Evolutionary conservation across 2,329 filamentous ascomycete species (phyloP).

Genomic region (Ramularia endophylla): DNA sequence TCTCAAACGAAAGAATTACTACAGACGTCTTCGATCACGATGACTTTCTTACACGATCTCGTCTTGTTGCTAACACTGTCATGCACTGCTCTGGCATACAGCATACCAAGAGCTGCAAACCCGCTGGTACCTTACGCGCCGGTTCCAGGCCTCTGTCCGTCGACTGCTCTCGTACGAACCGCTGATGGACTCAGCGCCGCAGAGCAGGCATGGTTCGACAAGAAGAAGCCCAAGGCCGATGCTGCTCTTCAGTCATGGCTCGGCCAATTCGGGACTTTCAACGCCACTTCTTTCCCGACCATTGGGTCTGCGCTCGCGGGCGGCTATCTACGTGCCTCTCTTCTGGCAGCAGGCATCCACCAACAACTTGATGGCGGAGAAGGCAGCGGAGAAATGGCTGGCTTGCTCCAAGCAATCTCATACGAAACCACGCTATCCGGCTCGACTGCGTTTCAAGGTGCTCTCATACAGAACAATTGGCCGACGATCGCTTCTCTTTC

Average conservation of each 20-base stretch:
- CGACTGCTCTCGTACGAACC: background rate
- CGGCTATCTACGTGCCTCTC: constrained; percentile 35
- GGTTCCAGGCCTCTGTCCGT: background rate
- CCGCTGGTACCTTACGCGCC: background rate
- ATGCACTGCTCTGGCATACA: background rate
- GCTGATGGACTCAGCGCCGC: background rate
- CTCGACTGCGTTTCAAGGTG: constrained; percentile 38
- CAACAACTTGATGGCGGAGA: constrained; percentile 38
- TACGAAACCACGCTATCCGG: constrained; percentile 40
- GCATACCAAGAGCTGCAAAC: background rate
- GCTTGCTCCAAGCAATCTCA: constrained; percentile 38
- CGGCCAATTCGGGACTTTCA: constrained; percentile 28
- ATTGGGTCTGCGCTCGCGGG: constrained; percentile 37
- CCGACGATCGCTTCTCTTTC: constrained; percentile 34
- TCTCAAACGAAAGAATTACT: too few species aligned
- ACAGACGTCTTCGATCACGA: background rate
- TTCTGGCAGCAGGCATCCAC: constrained; percentile 33
- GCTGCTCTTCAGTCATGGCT: constrained; percentile 33
- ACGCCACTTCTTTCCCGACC: constrained; percentile 31
- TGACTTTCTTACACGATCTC: background rate
- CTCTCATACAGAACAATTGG: constrained; percentile 38
- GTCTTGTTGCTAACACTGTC: background rate
- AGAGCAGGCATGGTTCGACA: background rate
- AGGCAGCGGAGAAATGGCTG: constrained; percentile 32
- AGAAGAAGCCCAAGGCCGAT: constrained; percentile 31